A percentile compares a stretch with the other conserved stretches of the same genome.
These are phyloP conservation scores for Ganoderma sinense DNA, from an alignment of 1,284 basidiomycete species.

Conservation along the genomic window DNA sequence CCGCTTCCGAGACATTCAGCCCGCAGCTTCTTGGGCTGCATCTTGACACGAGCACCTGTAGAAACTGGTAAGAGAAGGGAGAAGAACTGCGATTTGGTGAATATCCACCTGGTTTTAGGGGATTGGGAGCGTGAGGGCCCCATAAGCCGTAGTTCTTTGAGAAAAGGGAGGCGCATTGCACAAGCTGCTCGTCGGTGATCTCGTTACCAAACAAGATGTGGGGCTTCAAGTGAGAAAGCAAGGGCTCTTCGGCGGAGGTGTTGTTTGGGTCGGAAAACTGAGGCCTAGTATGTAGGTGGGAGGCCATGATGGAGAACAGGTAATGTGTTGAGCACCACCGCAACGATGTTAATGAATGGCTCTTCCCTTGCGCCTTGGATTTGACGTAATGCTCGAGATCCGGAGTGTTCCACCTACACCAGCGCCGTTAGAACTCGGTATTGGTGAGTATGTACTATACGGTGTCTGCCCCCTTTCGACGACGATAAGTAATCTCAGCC, in stretches of 20 bases:
- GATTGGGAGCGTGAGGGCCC: conserved; percentile 13
- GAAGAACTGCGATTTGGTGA: not conserved
- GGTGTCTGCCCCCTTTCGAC: not conserved
- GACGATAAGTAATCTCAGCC: not conserved
- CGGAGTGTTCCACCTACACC: not conserved
- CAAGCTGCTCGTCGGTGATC: conserved; percentile 26
- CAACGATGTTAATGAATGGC: not conserved
- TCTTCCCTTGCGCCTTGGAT: not conserved
- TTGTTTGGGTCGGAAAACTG: not conserved
- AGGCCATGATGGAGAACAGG: not conserved
- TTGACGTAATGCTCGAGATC: not conserved
- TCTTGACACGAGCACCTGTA: conserved; percentile 24
- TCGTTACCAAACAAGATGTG: not conserved
- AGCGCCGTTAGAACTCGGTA: too few species aligned
- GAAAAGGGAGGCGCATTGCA: conserved; percentile 26
- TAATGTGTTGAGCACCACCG: not conserved
- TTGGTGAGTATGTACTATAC: not conserved
- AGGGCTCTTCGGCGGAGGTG: not conserved
- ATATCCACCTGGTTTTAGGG: conserved; percentile 19
- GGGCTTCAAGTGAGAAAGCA: not conserved
- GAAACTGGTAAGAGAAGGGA: not conserved
- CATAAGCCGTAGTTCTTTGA: conserved; percentile 29
- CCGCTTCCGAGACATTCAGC: conserved; percentile 19
- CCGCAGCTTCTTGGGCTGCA: conserved; percentile 16
- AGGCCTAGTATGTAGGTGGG: not conserved